Evolutionary conservation across 2,329 filamentous ascomycete genomes (phyloP).

Genomic region (Alternaria alternata): DNA sequence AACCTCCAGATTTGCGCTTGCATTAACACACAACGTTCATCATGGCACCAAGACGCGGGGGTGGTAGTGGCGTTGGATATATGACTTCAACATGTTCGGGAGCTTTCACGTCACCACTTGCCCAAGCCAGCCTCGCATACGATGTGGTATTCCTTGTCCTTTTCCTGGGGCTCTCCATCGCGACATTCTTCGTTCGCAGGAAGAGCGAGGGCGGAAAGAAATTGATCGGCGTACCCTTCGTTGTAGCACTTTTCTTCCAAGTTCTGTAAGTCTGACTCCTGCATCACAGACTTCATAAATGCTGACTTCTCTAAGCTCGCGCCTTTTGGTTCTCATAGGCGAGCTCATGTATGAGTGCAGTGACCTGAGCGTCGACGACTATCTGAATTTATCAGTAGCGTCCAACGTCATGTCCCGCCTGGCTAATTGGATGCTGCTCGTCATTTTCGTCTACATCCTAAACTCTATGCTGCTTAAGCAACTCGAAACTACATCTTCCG

Average conservation of each 20-base stretch:
- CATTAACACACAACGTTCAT: not conserved
- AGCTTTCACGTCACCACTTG: constrained; percentile 17
- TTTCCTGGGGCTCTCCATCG: constrained; percentile 27
- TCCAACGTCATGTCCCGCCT: constrained; percentile 29
- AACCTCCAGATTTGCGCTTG: not conserved
- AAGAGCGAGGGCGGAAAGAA: constrained; percentile 28
- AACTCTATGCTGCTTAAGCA: constrained; percentile 36
- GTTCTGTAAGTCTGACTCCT: constrained; percentile 29
- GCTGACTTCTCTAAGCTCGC: constrained; percentile 17
- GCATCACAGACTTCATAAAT: not conserved
- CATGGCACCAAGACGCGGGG: constrained; percentile 37
- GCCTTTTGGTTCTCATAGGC: constrained; percentile 18
- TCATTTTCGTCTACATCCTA: constrained; percentile 33
- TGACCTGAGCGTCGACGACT: not conserved
- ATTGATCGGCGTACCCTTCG: constrained; percentile 30
- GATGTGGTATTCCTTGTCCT: constrained; percentile 27
- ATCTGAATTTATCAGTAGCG: constrained; percentile 25
- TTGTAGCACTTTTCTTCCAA: constrained; percentile 18
- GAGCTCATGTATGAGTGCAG: constrained; percentile 27
- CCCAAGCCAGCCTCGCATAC: constrained; percentile 26
- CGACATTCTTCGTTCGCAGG: constrained; percentile 27
- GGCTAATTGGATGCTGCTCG: constrained; percentile 31
- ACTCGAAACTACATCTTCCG: constrained; percentile 16
- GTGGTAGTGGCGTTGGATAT: constrained; percentile 10
- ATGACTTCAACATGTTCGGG: constrained; percentile 19